Base-by-base conservation (phyloP, 2,329 filamentous ascomycete species). In the Lasiodiplodia gonubiensis region DNA sequence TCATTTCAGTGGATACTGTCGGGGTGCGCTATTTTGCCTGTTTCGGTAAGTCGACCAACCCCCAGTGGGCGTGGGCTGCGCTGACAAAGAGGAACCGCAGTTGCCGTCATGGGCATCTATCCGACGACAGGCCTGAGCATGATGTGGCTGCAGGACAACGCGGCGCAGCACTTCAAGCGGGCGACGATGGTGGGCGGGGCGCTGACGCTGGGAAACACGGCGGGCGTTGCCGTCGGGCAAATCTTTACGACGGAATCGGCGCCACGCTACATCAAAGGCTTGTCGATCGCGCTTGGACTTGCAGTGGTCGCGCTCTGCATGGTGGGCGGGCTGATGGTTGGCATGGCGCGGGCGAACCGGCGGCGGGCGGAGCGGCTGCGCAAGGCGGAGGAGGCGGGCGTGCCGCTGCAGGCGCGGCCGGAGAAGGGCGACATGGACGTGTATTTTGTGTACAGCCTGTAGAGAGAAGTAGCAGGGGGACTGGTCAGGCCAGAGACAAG, bases 11-110 rank as follows among this genome's bases (percentile, higher is more conserved):
- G 46, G 65, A 67, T 12, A 48, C 35, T 27, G 21, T 61, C 4
- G 64, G 64, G 6, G 64, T 66, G 64, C 64, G 64, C 37, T 66
- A 66, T 51, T 66, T 66, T 66, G 64, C 64, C 64, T 66, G 64
- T 66, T 66, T 66, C 64, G n/a, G 64, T 66, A 66, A 66, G 64
- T 51, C 25, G 33, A 49, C 63, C 23, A 27, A 27, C 23, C 8
- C n/a, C n/a, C n/a, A n/a, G 12, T 18, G 25, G 3, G 12, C 18
- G 27, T 33, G 53, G 14, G 23, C 53, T 59, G 37, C 27, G 30
- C 52, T 63, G 59, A 63, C 46, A 48, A 23, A 49, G 12, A 54
- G 25, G 18, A 14, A 21, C 7, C 6, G 25, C 53, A 66, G 64
- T 66, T 5, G 46, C 64, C 12, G 52, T 66, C 30, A 66, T 66